A percentile compares a stretch with the other conserved stretches of the same genome.
Evolutionary conservation across 129 eudicot species (phyloP).

Genomic region (Mikania micrantha): DNA sequence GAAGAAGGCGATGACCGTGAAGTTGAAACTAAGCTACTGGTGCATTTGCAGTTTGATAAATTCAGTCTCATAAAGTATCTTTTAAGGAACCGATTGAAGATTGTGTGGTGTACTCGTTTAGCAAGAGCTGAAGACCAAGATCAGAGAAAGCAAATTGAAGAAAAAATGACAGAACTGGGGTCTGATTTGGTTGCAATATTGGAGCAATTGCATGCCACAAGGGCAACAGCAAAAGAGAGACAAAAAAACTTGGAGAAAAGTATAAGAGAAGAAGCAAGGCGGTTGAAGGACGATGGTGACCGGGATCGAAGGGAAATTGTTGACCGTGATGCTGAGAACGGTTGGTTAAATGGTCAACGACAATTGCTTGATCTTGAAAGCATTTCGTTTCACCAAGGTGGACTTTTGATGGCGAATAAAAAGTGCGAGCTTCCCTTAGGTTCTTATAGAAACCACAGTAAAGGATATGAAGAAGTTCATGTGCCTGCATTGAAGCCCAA

Average conservation of each 20-base stretch:
- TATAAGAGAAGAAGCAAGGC: constrained; percentile 86
- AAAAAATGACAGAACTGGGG: constrained; percentile 64
- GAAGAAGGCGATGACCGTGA: constrained; percentile 90
- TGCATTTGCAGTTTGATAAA: constrained; percentile 78
- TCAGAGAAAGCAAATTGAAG: constrained; percentile 73
- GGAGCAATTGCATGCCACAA: constrained; percentile 89
- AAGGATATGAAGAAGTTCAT: constrained; percentile 94
- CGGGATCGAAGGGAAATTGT: constrained; percentile 39
- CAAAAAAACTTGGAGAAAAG: constrained; percentile 88
- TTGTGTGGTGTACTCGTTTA: constrained; percentile 95
- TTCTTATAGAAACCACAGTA: constrained; percentile 59
- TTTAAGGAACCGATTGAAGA: constrained; percentile 70
- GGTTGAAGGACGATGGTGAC: constrained; percentile 79
- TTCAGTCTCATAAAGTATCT: constrained; percentile 71
- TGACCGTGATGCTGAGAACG: constrained; percentile 74
- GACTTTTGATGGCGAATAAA: constrained; percentile 72
- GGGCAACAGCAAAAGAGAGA: constrained; percentile 96
- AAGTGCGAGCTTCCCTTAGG: constrained; percentile 84
- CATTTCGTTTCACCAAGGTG: constrained; percentile 79
- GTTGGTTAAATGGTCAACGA: constrained; percentile 81
- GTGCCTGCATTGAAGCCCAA: constrained; percentile 79
- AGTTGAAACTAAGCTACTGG: constrained; percentile 67
- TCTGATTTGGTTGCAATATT: constrained; percentile 67
- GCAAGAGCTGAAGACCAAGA: constrained; percentile 96
- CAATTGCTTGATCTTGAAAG: constrained; percentile 87